A percentile compares a stretch with the other conserved stretches of the same genome.
These are phyloP conservation scores for Picea abies DNA, from an alignment of 83 land plant genomes.

Conservation along the genomic window DNA sequence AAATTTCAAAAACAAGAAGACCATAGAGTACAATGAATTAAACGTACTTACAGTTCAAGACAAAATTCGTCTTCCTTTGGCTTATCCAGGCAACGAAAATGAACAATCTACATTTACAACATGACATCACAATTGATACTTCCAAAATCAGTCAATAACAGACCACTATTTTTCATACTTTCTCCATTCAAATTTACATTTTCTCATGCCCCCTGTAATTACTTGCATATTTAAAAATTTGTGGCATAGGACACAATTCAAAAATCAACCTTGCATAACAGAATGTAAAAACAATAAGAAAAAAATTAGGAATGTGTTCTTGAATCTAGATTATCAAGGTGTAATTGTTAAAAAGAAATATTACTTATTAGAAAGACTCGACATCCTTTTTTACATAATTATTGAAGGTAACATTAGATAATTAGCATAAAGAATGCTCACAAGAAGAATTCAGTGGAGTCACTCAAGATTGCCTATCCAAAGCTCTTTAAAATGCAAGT, in stretches of 20 bases:
- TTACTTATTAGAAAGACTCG: no score
- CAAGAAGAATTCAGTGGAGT: background rate
- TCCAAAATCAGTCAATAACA: background rate
- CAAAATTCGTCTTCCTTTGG: conserved; percentile 99
- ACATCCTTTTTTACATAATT: no score
- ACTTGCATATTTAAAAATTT: background rate
- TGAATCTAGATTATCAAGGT: background rate
- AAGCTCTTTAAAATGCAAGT: background rate
- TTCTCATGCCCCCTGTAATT: no score
- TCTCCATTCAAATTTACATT: no score
- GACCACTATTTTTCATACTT: no score
- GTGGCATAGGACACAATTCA: no score
- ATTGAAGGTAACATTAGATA: no score
- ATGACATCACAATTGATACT: background rate
- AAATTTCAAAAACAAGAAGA: background rate
- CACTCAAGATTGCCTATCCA: background rate
- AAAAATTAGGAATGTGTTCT: background rate
- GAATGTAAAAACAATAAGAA: background rate
- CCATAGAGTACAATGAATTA: background rate
- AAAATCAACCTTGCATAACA: background rate
- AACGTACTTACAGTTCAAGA: conserved; percentile 84
- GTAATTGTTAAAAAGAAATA: background rate
- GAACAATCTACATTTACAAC: conserved; percentile 73
- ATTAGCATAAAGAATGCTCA: background rate
- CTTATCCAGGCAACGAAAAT: conserved; percentile 87